Percentiles rank a stretch among this genome's conserved stretches.
Conservation (phyloP, 768 basidiomycete species). For the Sutorius australiensis region DNA sequence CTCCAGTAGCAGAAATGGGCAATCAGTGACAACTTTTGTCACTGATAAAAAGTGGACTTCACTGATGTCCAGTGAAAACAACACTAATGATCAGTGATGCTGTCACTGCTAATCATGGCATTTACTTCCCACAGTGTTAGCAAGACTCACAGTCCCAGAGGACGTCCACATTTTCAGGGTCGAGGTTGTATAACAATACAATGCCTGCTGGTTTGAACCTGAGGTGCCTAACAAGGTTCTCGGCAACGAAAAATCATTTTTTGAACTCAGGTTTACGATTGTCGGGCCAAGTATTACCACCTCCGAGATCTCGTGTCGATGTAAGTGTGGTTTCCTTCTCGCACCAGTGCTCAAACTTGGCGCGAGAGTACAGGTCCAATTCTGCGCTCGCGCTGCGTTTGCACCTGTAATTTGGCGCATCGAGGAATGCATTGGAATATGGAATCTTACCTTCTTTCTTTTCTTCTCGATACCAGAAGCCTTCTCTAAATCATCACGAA, state of each 20-base stretch:
- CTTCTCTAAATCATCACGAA: slow-evolving; percentile 59
- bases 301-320: slow-evolving; percentile 79
- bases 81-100: neutral
- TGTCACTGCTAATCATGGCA: no score
- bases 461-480: slow-evolving; percentile 68
- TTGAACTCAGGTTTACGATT: slow-evolving; percentile 52
- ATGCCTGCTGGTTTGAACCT: neutral
- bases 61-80: neutral
- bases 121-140: neutral
- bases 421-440: neutral
- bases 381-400: slow-evolving; percentile 1
- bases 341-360: slow-evolving; percentile 39
- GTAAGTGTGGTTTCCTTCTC: slow-evolving; percentile 84
- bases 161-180: neutral
- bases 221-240: slow-evolving; percentile 34
- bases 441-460: slow-evolving; percentile 40
- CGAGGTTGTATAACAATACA: neutral
- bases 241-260: slow-evolving; percentile 57
- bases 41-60: neutral
- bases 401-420: neutral
- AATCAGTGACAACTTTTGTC: neutral
- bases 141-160: neutral
- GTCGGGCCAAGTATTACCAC: slow-evolving; percentile 76
- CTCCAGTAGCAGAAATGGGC: neutral
- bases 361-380: slow-evolving; percentile 5